These are phyloP conservation scores for Eimeria praecox DNA, from an alignment of 169 alveolate genomes.

Conservation along the genomic window DNA sequence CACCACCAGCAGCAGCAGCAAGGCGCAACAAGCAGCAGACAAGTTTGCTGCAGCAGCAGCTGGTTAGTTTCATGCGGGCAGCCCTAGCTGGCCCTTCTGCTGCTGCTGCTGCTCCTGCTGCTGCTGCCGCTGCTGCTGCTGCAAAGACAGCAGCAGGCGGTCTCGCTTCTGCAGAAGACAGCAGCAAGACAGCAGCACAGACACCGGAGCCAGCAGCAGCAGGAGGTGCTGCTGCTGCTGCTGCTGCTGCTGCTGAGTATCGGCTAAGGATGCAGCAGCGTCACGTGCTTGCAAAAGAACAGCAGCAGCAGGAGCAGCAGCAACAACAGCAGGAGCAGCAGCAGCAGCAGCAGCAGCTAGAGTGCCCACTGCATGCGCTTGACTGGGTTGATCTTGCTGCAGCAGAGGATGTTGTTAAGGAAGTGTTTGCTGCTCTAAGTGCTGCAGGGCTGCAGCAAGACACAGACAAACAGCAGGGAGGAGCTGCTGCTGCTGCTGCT, in stretches of 20 bases:
- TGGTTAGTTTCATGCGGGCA: background rate
- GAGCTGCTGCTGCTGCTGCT: background rate
- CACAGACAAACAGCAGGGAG: background rate
- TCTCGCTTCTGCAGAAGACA: background rate
- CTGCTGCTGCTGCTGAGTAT: constrained; percentile 15
- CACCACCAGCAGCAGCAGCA: constrained; percentile 45
- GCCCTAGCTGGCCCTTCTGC: constrained; percentile 25
- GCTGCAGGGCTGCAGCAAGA: constrained; percentile 41
- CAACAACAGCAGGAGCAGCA: constrained; percentile 52
- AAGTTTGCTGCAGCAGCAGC: constrained; percentile 28
- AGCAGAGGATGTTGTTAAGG: constrained; percentile 38
- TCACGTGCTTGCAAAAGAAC: background rate
- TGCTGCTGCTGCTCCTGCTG: background rate
- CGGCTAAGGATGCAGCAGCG: background rate
- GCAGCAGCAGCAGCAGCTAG: constrained; percentile 55
- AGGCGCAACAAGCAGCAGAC: constrained; percentile 32
- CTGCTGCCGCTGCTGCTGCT: constrained; percentile 33
- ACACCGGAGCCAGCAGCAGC: constrained; percentile 37
- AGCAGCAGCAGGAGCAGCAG: background rate
- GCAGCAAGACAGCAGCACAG: constrained; percentile 27
- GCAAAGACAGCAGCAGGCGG: constrained; percentile 28
- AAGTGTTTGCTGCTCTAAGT: constrained; percentile 43
- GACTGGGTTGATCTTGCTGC: constrained; percentile 35
- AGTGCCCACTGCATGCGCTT: background rate
- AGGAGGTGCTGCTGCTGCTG: constrained; percentile 25